Evolutionary conservation across 208 protist species (phyloP), one percentile per base, ranked within the genome.

Genomic region (Acanthamoeba sp.): DNA sequence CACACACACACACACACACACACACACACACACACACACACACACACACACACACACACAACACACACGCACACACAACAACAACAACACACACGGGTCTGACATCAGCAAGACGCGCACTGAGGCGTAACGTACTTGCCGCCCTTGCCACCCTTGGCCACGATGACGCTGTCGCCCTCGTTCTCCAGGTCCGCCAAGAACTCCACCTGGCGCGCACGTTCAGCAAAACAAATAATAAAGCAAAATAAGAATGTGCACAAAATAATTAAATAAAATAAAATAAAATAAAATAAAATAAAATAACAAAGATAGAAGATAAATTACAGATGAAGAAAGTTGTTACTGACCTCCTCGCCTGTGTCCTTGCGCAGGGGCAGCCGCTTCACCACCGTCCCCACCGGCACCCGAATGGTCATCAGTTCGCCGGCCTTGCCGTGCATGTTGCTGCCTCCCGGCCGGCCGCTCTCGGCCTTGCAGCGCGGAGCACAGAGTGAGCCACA

Each of bases 341-440:
- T 82, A 20, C 32, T 82, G 16, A 89, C 82, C 45, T 89, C 82
- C 52, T 64, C 48, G 32, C 36, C 82, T 10, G 45, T 66, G 29
- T 42, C 45, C 38, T 27, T 57, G 12, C 18, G 32, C 52, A 62
- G 45, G 3, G 48, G 82, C 1, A 89, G 82, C 52, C 62, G 29
- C 48, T 62, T 89, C n/a, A 89, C 82, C 42, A 89, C 82, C 42
- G 82, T 89, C 14, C 82, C 82, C 20, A 89, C 45, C 16, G 82
- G 82, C 52, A 89, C 82, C 1, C 27, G 16, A 18, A 89, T 34
- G 14, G 36, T 36, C 1, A 57, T 29, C 16, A 12, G 14, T 18
- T 50, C 48, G 52, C 82, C 82, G 3, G n/a, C 62, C 22, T 18
- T 22, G 7, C 82, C 82, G 52, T 64, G 42, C 38, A 50, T 64